These are phyloP conservation scores for Thalassiosira mediterranea DNA, from an alignment of 352 stramenopile genomes.

Conservation along the genomic window DNA sequence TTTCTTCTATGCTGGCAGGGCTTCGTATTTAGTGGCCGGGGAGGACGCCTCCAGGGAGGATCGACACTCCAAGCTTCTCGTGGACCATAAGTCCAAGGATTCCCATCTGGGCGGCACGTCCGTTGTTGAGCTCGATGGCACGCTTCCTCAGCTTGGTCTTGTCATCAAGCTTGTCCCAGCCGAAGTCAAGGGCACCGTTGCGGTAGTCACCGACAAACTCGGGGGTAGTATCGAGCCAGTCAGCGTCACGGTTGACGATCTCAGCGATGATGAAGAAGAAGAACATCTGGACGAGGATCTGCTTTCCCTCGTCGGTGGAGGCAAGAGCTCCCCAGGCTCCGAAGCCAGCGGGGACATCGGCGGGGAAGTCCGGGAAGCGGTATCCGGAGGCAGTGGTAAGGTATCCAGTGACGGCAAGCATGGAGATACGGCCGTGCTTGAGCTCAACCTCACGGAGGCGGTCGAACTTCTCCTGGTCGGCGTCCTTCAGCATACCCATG, in stretches of 20 bases:
- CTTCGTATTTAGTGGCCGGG: slow-evolving; percentile 54
- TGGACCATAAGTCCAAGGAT: slow-evolving; percentile 60
- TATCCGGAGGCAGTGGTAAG: slow-evolving; percentile 58
- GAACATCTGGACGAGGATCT: slow-evolving; percentile 55
- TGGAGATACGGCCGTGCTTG: too few relatives aligned
- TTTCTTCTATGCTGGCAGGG: too few relatives aligned
- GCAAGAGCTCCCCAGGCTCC: slow-evolving; percentile 33
- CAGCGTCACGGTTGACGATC: slow-evolving; percentile 19
- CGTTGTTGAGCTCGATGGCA: too few relatives aligned
- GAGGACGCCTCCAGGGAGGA: slow-evolving; percentile 51
- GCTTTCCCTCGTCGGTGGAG: slow-evolving; percentile 24
- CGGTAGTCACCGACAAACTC: slow-evolving; percentile 37
- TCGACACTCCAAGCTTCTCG: slow-evolving; percentile 51
- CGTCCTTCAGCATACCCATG: slow-evolving; percentile 47
- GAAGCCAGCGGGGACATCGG: slow-evolving; percentile 47
- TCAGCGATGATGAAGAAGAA: slow-evolving; percentile 54
- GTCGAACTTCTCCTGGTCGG: slow-evolving; percentile 61
- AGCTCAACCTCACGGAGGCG: slow-evolving; percentile 67
- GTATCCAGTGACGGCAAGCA: too few relatives aligned
- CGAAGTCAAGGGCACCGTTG: slow-evolving; percentile 31
- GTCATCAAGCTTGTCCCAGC: slow-evolving; percentile 6
- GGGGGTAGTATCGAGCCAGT: background rate
- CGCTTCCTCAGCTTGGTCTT: background rate
- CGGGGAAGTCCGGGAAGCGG: slow-evolving; percentile 69
- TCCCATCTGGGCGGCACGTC: slow-evolving; percentile 62